These are phyloP conservation scores for Ceratobasidium sp. DNA, from an alignment of 1,284 basidiomycete genomes.

Conservation along the genomic window DNA sequence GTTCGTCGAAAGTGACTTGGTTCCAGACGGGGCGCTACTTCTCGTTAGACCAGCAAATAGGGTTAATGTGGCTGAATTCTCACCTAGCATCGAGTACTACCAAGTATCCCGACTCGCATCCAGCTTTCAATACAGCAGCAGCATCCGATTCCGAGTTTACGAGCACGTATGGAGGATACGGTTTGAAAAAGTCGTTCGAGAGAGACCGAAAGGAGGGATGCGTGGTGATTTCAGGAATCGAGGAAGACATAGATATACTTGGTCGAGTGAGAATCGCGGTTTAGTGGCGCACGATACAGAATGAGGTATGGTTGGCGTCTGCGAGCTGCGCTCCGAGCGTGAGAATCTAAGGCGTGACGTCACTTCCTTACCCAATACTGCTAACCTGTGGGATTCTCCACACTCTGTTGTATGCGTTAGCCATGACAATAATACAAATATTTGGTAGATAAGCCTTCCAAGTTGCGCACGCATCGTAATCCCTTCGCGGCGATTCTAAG, in stretches of 20 bases:
- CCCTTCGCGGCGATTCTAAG: too few species aligned
- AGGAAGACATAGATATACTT: background rate
- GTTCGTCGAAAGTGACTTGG: background rate
- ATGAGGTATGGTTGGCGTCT: background rate
- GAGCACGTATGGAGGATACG: slow-evolving; percentile 26
- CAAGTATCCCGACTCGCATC: slow-evolving; percentile 29
- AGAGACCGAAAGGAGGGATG: slow-evolving; percentile 7
- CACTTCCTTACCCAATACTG: background rate
- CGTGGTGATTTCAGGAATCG: slow-evolving; percentile 14
- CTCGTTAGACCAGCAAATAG: background rate
- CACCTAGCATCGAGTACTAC: slow-evolving; percentile 17
- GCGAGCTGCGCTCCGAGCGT: background rate
- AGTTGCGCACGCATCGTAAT: too few species aligned
- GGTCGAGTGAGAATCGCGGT: background rate
- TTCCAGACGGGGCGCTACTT: slow-evolving; percentile 7
- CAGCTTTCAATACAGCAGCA: background rate
- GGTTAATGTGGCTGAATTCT: background rate
- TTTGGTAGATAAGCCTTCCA: too few species aligned
- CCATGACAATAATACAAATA: too few species aligned
- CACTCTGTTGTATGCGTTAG: too few species aligned
- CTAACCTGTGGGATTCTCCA: too few species aligned
- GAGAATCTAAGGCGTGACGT: background rate
- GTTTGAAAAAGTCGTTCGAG: slow-evolving; percentile 27
- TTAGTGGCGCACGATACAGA: background rate
- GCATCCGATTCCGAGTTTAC: slow-evolving; percentile 17